Evolutionary conservation across 441 rosid genomes (phyloP), one percentile per base, ranked within the genome.

Genomic region (Capsella rubella): DNA sequence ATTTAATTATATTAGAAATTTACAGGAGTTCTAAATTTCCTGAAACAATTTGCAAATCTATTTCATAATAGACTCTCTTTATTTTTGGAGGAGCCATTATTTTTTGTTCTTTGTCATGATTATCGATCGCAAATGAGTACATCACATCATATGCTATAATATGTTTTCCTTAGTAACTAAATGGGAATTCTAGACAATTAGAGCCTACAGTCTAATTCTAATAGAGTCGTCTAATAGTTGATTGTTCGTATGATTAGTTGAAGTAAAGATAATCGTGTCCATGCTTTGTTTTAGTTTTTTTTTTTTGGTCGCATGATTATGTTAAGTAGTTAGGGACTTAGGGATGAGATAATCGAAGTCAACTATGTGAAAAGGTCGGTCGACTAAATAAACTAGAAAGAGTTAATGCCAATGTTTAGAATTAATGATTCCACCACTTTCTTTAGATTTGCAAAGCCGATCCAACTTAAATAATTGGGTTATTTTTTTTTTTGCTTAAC

Each of bases 381-480:
- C 68, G 61, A n/a, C n/a, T n/a, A n/a, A 25, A 51, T 61, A 29
- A 51, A 51, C 34, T 31, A 55, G 9, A 45, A 43, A 69, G 68
- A 53, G 53, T 39, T 50, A 61, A 51, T 3, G 32, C 32, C 32
- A 29, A 29, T 0, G 32, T 29, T 29, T 29, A 29, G 5, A 29
- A 58, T 21, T 21, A 21, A 21, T 47, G 21, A 56, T 18, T 68
- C 34, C 46, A 16, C 55, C 64, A 46, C 35, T 57, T 29, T 6
- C 62, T 45, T 57, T 57, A 34, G 8, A 32, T 21, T 1, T n/a
- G 40, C 47, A 46, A 34, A 5, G 8, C n/a, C 35, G 6, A 71
- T 12, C 39, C 8, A 60, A 34, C 21, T 37, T n/a, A 60, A 31
- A 60, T 16, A 51, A 37, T 37, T 59, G 58, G 31, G 45, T 0